Evolutionary conservation across 495 filamentous ascomycete genomes (phyloP).

Genomic region (Letharia columbiana): DNA sequence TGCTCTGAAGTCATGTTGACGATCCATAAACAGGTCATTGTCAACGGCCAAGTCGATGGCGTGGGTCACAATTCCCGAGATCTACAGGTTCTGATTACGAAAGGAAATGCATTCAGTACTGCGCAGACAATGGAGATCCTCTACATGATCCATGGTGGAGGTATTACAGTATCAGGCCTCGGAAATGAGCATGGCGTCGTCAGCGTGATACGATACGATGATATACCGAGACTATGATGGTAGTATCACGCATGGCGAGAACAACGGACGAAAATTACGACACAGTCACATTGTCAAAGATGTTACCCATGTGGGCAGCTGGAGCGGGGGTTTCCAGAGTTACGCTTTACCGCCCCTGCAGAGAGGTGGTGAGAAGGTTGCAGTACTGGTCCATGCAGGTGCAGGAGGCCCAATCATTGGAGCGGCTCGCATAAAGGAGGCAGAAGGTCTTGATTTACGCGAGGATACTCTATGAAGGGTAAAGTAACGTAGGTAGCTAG

Average conservation of each 20-base stretch:
- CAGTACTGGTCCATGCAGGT: constrained; percentile 10
- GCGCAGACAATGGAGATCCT: neutral
- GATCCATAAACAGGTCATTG: constrained; percentile 1
- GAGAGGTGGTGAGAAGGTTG: constrained; percentile 7
- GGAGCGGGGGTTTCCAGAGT: constrained; percentile 1
- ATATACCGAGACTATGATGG: constrained; percentile 4
- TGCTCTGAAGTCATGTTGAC: neutral
- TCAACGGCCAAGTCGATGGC: constrained; percentile 10
- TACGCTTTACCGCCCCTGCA: neutral
- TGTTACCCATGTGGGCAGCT: constrained; percentile 4
- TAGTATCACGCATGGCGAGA: constrained; percentile 10
- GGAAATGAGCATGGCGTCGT: constrained; percentile 2
- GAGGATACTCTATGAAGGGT: neutral
- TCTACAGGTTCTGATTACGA: constrained; percentile 1
- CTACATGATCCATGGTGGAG: neutral
- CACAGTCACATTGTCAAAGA: constrained; percentile 7
- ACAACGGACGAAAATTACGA: neutral
- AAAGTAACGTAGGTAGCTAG: neutral
- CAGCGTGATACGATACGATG: constrained; percentile 1
- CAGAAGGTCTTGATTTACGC: neutral
- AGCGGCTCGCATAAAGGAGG: constrained; percentile 4
- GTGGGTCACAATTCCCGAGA: neutral
- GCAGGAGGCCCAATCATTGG: constrained; percentile 9
- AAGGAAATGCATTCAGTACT: constrained; percentile 1
- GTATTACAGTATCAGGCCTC: neutral